Conservation (phyloP, 805 yeast species). For the Wickerhamomyces tratensis region DNA sequence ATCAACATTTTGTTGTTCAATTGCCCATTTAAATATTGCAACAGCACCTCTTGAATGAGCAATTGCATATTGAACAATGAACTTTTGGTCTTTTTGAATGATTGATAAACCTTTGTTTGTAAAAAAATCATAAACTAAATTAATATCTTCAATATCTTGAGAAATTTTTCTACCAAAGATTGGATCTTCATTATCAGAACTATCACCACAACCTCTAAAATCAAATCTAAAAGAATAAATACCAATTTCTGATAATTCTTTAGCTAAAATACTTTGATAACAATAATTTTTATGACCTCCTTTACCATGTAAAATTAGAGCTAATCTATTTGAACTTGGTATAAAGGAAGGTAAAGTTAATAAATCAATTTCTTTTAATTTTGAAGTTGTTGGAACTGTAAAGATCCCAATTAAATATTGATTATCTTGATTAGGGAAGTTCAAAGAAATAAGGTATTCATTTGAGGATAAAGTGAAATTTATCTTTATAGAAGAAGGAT, state of each 20-base stretch:
- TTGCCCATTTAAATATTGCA: slow-evolving; percentile 67
- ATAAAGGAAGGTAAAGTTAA: slow-evolving; percentile 2
- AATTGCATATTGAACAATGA: slow-evolving; percentile 48
- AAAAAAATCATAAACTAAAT: slow-evolving; percentile 26
- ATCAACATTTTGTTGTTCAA: slow-evolving; percentile 28
- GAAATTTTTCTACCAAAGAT: slow-evolving; percentile 43
- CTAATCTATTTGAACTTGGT: slow-evolving; percentile 38
- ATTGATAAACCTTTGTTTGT: neutral
- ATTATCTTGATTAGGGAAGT: slow-evolving; percentile 14
- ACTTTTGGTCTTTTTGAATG: slow-evolving; percentile 3
- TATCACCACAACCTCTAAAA: slow-evolving; percentile 78
- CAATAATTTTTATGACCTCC: slow-evolving; percentile 80
- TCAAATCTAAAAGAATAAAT: slow-evolving; percentile 67
- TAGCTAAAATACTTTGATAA: slow-evolving; percentile 58
- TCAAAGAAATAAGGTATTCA: slow-evolving; percentile 17
- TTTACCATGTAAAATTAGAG: slow-evolving; percentile 71
- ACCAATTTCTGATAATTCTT: slow-evolving; percentile 51
- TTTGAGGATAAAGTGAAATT: slow-evolving; percentile 13
- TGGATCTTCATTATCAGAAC: slow-evolving; percentile 32
- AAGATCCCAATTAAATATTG: slow-evolving; percentile 27
- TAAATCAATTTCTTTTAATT: slow-evolving; percentile 12
- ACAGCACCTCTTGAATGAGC: slow-evolving; percentile 79
- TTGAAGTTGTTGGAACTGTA: slow-evolving; percentile 22
- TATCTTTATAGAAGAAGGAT: neutral
- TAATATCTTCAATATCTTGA: slow-evolving; percentile 65